These are phyloP conservation scores for Mrakia blollopis DNA, from an alignment of 768 basidiomycete genomes.

Conservation along the genomic window DNA sequence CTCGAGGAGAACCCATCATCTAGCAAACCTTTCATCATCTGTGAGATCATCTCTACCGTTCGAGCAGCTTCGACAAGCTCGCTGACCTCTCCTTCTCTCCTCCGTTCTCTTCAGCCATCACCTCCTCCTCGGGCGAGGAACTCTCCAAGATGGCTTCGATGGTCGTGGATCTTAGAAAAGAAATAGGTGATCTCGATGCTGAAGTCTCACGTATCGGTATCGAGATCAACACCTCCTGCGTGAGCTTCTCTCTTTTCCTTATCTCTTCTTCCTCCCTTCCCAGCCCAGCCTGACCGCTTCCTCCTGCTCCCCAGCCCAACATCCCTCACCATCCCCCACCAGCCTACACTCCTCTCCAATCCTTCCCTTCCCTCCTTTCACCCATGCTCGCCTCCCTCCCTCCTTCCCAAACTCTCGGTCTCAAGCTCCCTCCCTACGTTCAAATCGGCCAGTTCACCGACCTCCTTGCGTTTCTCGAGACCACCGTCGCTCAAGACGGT, in stretches of 20 bases:
- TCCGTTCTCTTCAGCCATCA: conserved; percentile 50
- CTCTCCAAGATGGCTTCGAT: conserved; percentile 56
- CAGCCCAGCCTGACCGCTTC: not conserved
- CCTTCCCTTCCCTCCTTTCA: conserved; percentile 55
- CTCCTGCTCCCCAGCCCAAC: conserved; percentile 53
- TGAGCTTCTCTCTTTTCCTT: not conserved
- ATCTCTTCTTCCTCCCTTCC: not conserved
- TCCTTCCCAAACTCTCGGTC: conserved; percentile 56
- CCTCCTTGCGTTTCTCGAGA: conserved; percentile 44
- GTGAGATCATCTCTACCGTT: not conserved
- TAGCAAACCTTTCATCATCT: conserved; percentile 70
- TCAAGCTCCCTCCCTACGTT: conserved; percentile 75
- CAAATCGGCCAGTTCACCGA: conserved; percentile 58
- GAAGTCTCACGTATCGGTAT: conserved; percentile 52
- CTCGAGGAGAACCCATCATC: conserved; percentile 45
- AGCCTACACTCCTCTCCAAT: conserved; percentile 55
- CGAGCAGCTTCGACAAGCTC: too few relatives aligned
- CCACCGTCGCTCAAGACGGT: not conserved
- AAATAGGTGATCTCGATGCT: not conserved
- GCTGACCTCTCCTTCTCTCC: not conserved
- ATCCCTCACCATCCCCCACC: conserved; percentile 56
- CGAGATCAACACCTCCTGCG: conserved; percentile 76
- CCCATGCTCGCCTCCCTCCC: conserved; percentile 54
- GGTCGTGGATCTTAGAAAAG: conserved; percentile 55
- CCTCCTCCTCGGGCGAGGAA: conserved; percentile 55